Conservation (phyloP, 2,329 filamentous ascomycete species). For the Fusarium coffeatum region DNA sequence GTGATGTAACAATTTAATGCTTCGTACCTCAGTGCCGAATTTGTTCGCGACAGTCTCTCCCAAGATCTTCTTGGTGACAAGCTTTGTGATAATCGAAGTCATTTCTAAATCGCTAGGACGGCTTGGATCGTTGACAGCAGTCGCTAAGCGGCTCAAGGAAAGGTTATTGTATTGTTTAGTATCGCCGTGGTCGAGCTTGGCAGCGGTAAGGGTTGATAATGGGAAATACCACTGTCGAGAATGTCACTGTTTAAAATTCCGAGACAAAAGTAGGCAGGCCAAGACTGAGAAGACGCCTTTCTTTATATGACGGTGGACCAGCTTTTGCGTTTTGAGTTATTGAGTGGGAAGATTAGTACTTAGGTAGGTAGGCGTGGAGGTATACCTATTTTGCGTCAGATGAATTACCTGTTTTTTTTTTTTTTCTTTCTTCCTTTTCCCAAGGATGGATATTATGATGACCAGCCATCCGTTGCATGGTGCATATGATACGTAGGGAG, state of each 20-base stretch:
- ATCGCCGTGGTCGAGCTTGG: conserved; percentile 3
- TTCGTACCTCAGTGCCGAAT: conserved; percentile 65
- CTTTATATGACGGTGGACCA: conserved; percentile 12
- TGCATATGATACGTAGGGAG: background rate
- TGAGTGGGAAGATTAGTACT: background rate
- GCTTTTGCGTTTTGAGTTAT: conserved; percentile 2
- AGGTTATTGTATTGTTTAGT: conserved; percentile 1
- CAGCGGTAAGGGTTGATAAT: background rate
- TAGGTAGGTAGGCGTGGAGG: background rate
- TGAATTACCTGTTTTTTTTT: conserved; percentile 35
- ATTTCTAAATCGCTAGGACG: conserved; percentile 52
- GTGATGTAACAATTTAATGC: background rate
- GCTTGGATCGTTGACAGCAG: background rate
- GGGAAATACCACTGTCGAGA: conserved; percentile 7
- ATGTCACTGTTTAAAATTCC: conserved; percentile 19
- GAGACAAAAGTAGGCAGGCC: conserved; percentile 30
- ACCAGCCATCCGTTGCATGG: background rate
- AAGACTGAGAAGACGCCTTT: conserved; percentile 6
- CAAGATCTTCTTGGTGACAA: conserved; percentile 67
- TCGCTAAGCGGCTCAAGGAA: background rate
- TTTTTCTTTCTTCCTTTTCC: conserved; percentile 2
- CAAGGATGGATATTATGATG: conserved; percentile 24
- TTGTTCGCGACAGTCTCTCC: conserved; percentile 68
- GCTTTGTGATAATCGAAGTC: conserved; percentile 65
- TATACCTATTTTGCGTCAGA: conserved; percentile 3